Conservation (phyloP, 306 rosid species). For the Prunus padus region DNA sequence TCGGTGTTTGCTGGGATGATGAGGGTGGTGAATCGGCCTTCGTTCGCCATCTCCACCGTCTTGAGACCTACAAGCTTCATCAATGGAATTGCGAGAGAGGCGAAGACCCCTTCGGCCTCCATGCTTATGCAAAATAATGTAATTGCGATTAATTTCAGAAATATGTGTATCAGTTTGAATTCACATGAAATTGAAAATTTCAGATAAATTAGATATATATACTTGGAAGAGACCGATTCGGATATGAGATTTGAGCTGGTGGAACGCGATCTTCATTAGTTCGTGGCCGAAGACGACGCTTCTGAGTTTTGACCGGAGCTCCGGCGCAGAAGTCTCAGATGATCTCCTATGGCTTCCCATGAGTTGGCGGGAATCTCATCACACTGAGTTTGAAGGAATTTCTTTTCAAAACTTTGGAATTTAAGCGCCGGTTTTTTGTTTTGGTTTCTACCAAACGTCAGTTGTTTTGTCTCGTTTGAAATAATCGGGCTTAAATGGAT, state of each 20-base stretch:
- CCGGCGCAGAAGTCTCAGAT: background rate
- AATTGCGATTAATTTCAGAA: background rate
- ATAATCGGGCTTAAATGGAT: no score
- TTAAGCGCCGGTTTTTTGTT: background rate
- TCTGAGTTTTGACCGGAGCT: constrained; percentile 2
- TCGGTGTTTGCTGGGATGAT: background rate
- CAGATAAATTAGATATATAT: background rate
- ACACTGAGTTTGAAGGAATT: background rate
- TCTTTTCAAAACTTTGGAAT: background rate
- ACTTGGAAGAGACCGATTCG: constrained; percentile 18
- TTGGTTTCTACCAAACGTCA: background rate
- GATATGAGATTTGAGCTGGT: constrained; percentile 7
- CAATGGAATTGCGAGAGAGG: constrained; percentile 8
- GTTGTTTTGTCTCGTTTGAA: background rate
- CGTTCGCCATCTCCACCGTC: constrained; percentile 14
- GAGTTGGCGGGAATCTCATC: constrained; percentile 18
- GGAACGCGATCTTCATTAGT: constrained; percentile 8
- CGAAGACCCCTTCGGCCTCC: constrained; percentile 11
- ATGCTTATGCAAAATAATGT: background rate
- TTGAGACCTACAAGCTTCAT: constrained; percentile 21
- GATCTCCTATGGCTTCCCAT: constrained; percentile 3
- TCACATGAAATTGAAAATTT: background rate
- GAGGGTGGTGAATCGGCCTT: constrained; percentile 15
- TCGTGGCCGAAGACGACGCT: constrained; percentile 6
- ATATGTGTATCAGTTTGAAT: background rate